Percentiles rank a stretch among this genome's conserved stretches.
Conservation (phyloP, 352 stramenopile species). For the Phytophthora kernoviae region DNA sequence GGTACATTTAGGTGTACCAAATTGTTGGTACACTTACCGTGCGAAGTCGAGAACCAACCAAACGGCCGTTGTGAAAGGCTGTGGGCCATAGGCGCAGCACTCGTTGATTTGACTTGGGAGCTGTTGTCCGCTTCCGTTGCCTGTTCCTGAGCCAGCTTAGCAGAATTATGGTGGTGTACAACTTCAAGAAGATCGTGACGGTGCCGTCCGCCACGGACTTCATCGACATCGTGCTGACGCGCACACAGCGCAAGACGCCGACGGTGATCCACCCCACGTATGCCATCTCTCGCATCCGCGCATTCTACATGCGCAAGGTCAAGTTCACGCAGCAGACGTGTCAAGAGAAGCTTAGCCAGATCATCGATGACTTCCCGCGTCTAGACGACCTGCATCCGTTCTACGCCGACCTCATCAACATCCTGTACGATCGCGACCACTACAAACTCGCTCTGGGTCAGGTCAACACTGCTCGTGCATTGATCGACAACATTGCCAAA, state of each 20-base stretch:
- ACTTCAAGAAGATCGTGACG: constrained; percentile 99
- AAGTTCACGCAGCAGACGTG: constrained; percentile 99
- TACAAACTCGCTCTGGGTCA: constrained; percentile 99
- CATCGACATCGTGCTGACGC: constrained; percentile 99
- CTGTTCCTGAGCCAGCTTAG: neutral
- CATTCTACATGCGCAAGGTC: constrained; percentile 99
- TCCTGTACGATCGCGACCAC: constrained; percentile 99
- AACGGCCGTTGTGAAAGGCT: constrained; percentile 27
- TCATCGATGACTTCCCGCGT: constrained; percentile 99
- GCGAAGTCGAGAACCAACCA: constrained; percentile 41
- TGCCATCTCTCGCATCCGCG: constrained; percentile 96
- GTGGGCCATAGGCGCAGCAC: neutral
- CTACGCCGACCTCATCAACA: constrained; percentile 99
- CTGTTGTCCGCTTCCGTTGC: constrained; percentile 1
- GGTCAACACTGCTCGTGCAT: constrained; percentile 98
- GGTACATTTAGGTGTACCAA: constrained; percentile 10
- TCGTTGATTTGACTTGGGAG: constrained; percentile 9
- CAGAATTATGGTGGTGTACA: constrained; percentile 97
- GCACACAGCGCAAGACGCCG: constrained; percentile 98
- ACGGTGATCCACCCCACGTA: constrained; percentile 99
- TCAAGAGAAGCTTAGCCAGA: constrained; percentile 96
- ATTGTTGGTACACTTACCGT: neutral
- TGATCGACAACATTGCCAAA: constrained; percentile 97
- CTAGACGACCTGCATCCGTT: constrained; percentile 99
- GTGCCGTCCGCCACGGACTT: constrained; percentile 97